phyloP scores from a whole-genome alignment of 352 stramenopile genomes.

The Thraustochytrium striatum region DNA sequence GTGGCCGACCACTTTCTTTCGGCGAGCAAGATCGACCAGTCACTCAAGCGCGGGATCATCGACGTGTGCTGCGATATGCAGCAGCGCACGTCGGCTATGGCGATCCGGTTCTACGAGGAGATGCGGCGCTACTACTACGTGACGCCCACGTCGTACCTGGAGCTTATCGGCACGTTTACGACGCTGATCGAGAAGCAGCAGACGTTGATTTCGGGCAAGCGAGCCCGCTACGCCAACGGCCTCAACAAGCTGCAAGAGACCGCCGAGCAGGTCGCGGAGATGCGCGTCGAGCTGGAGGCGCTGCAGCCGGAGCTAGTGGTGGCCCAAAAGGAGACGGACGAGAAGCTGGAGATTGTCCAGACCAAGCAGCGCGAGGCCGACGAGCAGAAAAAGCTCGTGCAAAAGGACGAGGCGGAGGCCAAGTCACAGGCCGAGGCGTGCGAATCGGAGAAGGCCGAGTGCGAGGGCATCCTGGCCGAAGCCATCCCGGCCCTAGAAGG shows the following conservation, averaged over 20 bases:
- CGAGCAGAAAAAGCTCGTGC: conserved; percentile 75
- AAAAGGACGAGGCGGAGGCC: conserved; percentile 59
- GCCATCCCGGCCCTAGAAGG: conserved; percentile 83
- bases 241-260: conserved; percentile 87
- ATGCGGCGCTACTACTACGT: conserved; percentile 87
- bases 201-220: conserved; percentile 79
- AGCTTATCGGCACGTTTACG: conserved; percentile 89
- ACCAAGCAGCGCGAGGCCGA: conserved; percentile 77
- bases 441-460: conserved; percentile 79
- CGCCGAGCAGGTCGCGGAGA: conserved; percentile 84
- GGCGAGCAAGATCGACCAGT: conserved; percentile 65
- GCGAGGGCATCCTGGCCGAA: conserved; percentile 81
- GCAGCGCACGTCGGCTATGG: conserved; percentile 73
- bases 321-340: conserved; percentile 56
- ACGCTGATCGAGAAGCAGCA: conserved; percentile 80
- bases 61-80: conserved; percentile 92
- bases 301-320: conserved; percentile 77
- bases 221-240: conserved; percentile 83
- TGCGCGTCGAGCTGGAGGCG: conserved; percentile 84
- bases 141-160: conserved; percentile 86
- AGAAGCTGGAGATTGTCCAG: conserved; percentile 43
- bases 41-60: conserved; percentile 76
- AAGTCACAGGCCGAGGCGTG: conserved; percentile 69
- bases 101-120: conserved; percentile 71
- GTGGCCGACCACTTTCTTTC: conserved; percentile 85